A percentile compares a stretch with the other conserved stretches of the same genome.
phyloP scores from a whole-genome alignment of 768 basidiomycete species.

The Ramaria rubella region DNA sequence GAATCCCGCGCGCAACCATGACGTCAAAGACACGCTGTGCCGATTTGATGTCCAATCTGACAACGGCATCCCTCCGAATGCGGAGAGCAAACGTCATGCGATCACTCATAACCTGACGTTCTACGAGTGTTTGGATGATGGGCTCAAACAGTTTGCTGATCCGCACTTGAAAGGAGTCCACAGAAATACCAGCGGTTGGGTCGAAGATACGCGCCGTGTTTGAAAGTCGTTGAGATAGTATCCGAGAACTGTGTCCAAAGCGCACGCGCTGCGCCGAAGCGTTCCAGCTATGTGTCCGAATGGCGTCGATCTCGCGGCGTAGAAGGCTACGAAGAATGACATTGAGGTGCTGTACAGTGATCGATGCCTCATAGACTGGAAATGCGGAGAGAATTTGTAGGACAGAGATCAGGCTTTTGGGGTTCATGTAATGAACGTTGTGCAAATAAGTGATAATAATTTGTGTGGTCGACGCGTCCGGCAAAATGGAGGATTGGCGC shows the following conservation, averaged over 20 bases:
- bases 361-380: slow-evolving; percentile 35
- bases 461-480: slow-evolving; percentile 49
- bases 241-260: not conserved
- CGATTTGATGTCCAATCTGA: slow-evolving; percentile 42
- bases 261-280: slow-evolving; percentile 22
- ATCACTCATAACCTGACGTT: slow-evolving; percentile 48
- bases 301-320: slow-evolving; percentile 43
- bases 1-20: slow-evolving; percentile 62
- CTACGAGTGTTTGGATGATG: slow-evolving; percentile 40
- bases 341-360: slow-evolving; percentile 54
- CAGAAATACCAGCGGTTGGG: slow-evolving; percentile 41
- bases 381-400: slow-evolving; percentile 33
- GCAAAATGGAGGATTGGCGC: slow-evolving; percentile 41
- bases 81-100: slow-evolving; percentile 52
- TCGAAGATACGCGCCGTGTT: slow-evolving; percentile 30
- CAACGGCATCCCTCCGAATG: slow-evolving; percentile 53
- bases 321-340: slow-evolving; percentile 46
- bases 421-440: slow-evolving; percentile 35
- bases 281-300: slow-evolving; percentile 43
- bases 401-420: slow-evolving; percentile 41
- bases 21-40: slow-evolving; percentile 49
- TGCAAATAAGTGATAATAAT: slow-evolving; percentile 49
- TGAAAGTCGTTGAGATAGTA: not conserved
- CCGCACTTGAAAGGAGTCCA: slow-evolving; percentile 26
- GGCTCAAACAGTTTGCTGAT: slow-evolving; percentile 30